Evolutionary conservation across 2,329 filamentous ascomycete genomes (phyloP), one percentile per base, ranked within the genome.

Genomic region (Cercospora sojina): DNA sequence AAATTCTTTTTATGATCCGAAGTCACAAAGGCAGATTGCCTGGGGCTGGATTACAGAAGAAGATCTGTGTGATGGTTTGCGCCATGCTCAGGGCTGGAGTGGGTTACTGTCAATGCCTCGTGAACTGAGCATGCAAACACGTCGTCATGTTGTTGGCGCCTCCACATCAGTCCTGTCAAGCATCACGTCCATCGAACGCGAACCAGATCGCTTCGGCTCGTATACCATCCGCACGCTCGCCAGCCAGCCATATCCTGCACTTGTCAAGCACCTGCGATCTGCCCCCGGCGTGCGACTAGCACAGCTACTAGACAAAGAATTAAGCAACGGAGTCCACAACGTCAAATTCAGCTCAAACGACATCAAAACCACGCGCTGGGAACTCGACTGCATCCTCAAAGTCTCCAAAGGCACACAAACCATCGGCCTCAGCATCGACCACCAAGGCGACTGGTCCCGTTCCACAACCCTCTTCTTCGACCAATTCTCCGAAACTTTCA

Each of bases 11-110:
- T 78, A 76, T 67, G 82, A 85, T 55, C 81, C 82, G 0, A 70
- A 77, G 3, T 79, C 81, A 0, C 72, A 76, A 0, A 76, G 76
- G 47, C 77, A 79, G 10, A 76, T 85, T 4, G 76, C 82, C 0
- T 84, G 79, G 73, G 83, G 83, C 3, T 85, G 84, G 83, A 76
- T 86, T 38, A 80, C 79, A 1, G 83, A 86, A 69, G 83, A 86
- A 12, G 82, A 84, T 60, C 69, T 85, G 3, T 78, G 82, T 0
- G 76, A 83, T 64, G 68, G 74, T 2, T 69, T 80, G 13, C 79
- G 82, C 3, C 77, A 81, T 64, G 71, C 74, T 0, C 82, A 85
- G 69, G 81, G 81, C 10, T 85, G 83, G 82, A 84, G 80, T 20
- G 83, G 84, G 1, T 71, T 80, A 64, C 74, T 85, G 8, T 83